Base-by-base conservation (phyloP, 2,329 filamentous ascomycete species). In the Colletotrichum gloeosporioides region DNA sequence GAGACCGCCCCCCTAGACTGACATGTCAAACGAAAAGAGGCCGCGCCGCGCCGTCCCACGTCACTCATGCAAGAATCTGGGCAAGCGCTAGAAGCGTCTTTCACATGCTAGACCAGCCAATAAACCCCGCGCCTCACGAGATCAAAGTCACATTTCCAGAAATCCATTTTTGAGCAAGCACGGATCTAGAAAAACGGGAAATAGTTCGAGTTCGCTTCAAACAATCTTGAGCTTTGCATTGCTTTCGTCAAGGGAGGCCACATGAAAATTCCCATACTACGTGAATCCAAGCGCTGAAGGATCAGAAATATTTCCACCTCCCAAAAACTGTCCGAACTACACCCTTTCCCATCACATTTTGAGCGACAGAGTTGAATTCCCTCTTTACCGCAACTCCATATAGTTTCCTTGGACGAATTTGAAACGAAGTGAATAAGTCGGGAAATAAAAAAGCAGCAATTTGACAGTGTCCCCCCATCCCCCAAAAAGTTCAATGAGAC, bases 321-420 rank as follows among this genome's bases (percentile, higher is more conserved):
- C 44, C 44, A 12, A 22, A 49, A 3, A 13, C 44, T 53, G 44
- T 53, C n/a, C 44, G 10, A 53, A 53, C 44, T 22, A 53, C 44
- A 6, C 44, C 12, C n/a, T 53, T 22, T 53, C n/a, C 44, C 44
- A 53, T 53, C 44, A 53, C 44, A 53, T 53, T 53, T 13, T 53
- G 2, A 53, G n/a, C 44, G n/a, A 53, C 12, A 53, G 10, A 53
- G 6, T 22, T 53, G n/a, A 53, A 22, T 8, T 13, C 44, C 44
- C 44, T 53, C 10, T 25, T 53, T 69, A n/a, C 36, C 12, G 70
- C 59, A 76, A 76, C 71, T 69, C 74, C 74, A 53, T 53, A 66
- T 31, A 39, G 13, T 22, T 18, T 7, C 22, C 27, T 71, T 31
- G 18, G 0, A 59, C 13, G 55, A 59, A 3, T 0, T 31, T 53